phyloP scores from a whole-genome alignment of 2,329 filamentous ascomycete species.

The Penicillium griseofulvum region DNA sequence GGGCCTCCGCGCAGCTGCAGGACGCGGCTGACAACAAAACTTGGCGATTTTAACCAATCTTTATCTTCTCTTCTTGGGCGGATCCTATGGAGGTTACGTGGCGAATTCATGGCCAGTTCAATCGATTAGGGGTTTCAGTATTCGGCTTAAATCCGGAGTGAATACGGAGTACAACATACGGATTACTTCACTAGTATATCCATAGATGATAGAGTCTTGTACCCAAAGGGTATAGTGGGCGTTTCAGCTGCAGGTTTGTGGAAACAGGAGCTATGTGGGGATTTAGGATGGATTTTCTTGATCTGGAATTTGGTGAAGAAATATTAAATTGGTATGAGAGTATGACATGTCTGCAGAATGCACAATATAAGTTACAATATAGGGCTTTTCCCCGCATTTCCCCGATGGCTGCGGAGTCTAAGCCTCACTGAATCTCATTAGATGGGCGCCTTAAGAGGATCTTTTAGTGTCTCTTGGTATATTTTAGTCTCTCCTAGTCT shows the following conservation, averaged over 20 bases:
- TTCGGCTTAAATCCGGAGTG: background rate
- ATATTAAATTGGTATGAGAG: no score
- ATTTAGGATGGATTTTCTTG: no score
- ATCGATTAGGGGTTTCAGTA: background rate
- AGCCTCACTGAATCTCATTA: background rate
- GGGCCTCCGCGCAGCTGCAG: background rate
- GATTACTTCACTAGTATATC: no score
- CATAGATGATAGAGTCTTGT: background rate
- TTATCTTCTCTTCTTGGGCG: background rate
- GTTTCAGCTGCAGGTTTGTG: background rate
- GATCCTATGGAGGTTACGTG: background rate
- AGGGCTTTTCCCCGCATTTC: background rate
- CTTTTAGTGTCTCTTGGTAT: background rate
- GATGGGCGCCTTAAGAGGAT: no score
- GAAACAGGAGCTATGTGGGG: no score
- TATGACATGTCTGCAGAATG: background rate
- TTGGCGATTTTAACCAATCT: background rate
- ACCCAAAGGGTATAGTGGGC: background rate
- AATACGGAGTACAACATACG: background rate
- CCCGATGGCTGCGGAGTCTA: background rate
- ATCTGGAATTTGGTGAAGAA: no score
- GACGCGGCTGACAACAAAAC: background rate
- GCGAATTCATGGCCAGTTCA: background rate
- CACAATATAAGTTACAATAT: background rate
- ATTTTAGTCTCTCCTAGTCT: background rate